These are phyloP conservation scores for Gonium pectorale DNA, from an alignment of 139 green algal species.

Conservation along the genomic window DNA sequence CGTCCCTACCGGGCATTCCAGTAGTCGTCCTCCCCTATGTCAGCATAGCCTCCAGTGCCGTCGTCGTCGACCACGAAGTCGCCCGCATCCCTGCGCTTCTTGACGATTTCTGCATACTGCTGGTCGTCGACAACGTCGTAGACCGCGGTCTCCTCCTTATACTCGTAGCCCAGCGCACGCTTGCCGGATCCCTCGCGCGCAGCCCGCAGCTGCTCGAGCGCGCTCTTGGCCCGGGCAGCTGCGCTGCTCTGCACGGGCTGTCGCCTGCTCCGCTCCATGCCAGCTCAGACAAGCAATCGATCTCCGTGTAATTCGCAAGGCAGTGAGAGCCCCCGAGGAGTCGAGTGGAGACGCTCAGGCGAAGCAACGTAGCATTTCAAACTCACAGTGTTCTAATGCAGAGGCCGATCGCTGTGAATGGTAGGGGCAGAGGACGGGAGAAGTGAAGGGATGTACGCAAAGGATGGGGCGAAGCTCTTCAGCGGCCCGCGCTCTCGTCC, in stretches of 20 bases:
- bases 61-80: conserved; percentile 89
- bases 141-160: conserved; percentile 86
- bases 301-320: not conserved
- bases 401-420: not conserved
- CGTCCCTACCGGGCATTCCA: conserved; percentile 53
- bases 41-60: conserved; percentile 82
- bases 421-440: not conserved
- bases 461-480: too few relatives aligned
- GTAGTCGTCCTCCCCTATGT: conserved; percentile 93
- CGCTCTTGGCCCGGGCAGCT: conserved; percentile 22
- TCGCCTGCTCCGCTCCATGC: conserved; percentile 45
- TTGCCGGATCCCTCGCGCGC: conserved; percentile 60
- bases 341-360: not conserved
- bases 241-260: conserved; percentile 12
- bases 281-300: not conserved
- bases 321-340: not conserved
- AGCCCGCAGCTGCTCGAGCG: conserved; percentile 56
- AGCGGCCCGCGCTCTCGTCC: too few relatives aligned
- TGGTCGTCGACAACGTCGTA: conserved; percentile 94
- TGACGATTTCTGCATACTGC: conserved; percentile 88
- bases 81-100: conserved; percentile 81
- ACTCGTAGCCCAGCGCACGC: conserved; percentile 72
- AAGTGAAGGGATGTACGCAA: not conserved
- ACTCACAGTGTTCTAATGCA: not conserved
- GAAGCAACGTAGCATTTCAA: not conserved